A percentile compares a stretch with the other conserved stretches of the same genome.
These are phyloP conservation scores for Torulaspora franciscae DNA, from an alignment of 805 yeast species.

Conservation along the genomic window DNA sequence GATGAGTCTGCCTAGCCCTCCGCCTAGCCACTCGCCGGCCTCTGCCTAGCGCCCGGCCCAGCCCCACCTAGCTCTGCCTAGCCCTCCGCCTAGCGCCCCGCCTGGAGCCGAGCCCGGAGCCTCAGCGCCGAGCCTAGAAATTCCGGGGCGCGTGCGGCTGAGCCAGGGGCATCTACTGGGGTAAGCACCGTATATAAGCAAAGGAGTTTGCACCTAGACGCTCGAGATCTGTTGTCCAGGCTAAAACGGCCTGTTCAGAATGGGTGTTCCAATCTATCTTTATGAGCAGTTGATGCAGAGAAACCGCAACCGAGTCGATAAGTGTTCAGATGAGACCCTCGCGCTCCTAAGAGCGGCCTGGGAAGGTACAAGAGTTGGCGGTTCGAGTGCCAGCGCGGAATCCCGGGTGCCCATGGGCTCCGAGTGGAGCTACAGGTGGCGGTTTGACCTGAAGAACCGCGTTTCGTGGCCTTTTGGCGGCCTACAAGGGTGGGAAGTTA, in stretches of 20 bases:
- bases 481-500: slow-evolving; percentile 3
- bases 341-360: background rate
- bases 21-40: background rate
- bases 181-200: slow-evolving; percentile 1
- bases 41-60: background rate
- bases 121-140: background rate
- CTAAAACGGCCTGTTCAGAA: background rate
- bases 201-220: background rate
- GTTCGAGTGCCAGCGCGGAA: too few species aligned
- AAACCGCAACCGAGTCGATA: background rate
- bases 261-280: slow-evolving; percentile 14
- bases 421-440: slow-evolving; percentile 5
- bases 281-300: slow-evolving; percentile 1
- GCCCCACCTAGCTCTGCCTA: background rate
- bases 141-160: slow-evolving; percentile 4
- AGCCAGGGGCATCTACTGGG: slow-evolving; percentile 2
- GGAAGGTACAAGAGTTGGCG: background rate
- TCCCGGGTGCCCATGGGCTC: background rate
- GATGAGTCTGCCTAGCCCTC: background rate
- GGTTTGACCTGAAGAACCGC: slow-evolving; percentile 4
- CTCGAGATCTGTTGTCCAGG: background rate
- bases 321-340: background rate
- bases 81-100: slow-evolving; percentile 1
- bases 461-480: background rate
- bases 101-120: slow-evolving; percentile 2